A percentile compares a stretch with the other conserved stretches of the same genome.
phyloP scores from a whole-genome alignment of 352 stramenopile genomes.

The Globisporangium heterothallicum region DNA sequence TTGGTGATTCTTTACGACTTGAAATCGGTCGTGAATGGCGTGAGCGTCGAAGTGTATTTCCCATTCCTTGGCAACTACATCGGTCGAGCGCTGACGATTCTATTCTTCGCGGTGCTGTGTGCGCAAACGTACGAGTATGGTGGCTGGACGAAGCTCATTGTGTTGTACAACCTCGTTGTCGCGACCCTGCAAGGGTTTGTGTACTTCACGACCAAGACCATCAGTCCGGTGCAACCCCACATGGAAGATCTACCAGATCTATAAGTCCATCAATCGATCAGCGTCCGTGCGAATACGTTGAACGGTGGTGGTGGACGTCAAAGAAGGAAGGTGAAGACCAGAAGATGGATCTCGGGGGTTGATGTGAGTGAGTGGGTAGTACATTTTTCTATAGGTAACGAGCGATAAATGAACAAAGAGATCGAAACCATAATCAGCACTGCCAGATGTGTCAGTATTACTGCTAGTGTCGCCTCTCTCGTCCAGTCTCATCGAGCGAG shows the following conservation, averaged over 20 bases:
- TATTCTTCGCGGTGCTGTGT: constrained; percentile 79
- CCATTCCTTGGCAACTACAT: constrained; percentile 87
- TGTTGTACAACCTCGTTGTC: constrained; percentile 75
- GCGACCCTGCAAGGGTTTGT: constrained; percentile 73
- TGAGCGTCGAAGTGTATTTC: constrained; percentile 81
- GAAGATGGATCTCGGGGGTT: too few species aligned
- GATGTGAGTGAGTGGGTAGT: not conserved
- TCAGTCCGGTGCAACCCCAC: constrained; percentile 45
- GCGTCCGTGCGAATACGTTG: too few species aligned
- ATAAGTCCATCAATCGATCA: too few species aligned
- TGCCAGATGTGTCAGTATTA: too few species aligned
- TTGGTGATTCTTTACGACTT: constrained; percentile 79
- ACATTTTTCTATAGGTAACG: not conserved
- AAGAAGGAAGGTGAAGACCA: too few species aligned
- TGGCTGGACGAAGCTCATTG: constrained; percentile 67
- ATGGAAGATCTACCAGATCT: constrained; percentile 70
- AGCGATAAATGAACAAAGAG: not conserved
- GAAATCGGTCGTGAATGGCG: constrained; percentile 76
- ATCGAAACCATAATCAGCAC: not conserved
- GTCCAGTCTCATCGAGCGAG: too few species aligned
- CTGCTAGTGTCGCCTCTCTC: too few species aligned
- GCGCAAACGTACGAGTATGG: constrained; percentile 58
- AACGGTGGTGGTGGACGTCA: not conserved
- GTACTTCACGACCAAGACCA: constrained; percentile 79
- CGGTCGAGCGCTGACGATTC: constrained; percentile 67